These are phyloP conservation scores for Boletus sensibilis DNA, from an alignment of 768 basidiomycete genomes.

Conservation along the genomic window DNA sequence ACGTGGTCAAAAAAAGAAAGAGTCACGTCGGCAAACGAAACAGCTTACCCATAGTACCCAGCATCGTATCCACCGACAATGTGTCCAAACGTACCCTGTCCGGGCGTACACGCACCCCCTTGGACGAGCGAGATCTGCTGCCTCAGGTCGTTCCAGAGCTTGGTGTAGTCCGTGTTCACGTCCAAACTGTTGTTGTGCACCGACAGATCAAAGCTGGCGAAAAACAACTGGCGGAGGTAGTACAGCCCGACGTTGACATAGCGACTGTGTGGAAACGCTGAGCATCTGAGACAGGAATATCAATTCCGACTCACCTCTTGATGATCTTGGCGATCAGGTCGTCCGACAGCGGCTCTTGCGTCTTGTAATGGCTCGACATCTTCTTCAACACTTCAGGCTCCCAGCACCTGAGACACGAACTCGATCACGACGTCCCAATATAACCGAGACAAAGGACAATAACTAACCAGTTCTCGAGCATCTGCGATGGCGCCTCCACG, in stretches of 20 bases:
- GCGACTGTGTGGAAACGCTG: slow-evolving; percentile 40
- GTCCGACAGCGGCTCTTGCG: slow-evolving; percentile 63
- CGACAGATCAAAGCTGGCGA: slow-evolving; percentile 41
- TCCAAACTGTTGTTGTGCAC: slow-evolving; percentile 43
- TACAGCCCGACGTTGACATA: slow-evolving; percentile 83
- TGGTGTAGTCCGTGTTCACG: slow-evolving; percentile 63
- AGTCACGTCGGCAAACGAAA: background rate
- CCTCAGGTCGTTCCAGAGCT: slow-evolving; percentile 73
- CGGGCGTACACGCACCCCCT: slow-evolving; percentile 53
- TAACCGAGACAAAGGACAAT: background rate
- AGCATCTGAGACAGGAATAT: background rate
- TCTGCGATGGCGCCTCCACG: slow-evolving; percentile 88
- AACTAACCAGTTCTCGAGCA: slow-evolving; percentile 84
- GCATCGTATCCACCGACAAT: slow-evolving; percentile 73
- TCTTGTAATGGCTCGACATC: slow-evolving; percentile 81
- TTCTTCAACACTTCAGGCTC: slow-evolving; percentile 71
- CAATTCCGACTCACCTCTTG: slow-evolving; percentile 51
- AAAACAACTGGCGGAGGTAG: slow-evolving; percentile 72
- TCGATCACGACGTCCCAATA: background rate
- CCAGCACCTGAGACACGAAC: slow-evolving; percentile 57
- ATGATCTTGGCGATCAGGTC: slow-evolving; percentile 76
- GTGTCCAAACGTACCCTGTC: slow-evolving; percentile 75
- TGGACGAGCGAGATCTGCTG: slow-evolving; percentile 71
- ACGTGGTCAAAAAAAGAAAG: background rate
- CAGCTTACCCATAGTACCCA: slow-evolving; percentile 58